A percentile compares a stretch with the other conserved stretches of the same genome.
These are phyloP conservation scores for Phytophthora vignae DNA, from an alignment of 352 stramenopile genomes.

Conservation along the genomic window DNA sequence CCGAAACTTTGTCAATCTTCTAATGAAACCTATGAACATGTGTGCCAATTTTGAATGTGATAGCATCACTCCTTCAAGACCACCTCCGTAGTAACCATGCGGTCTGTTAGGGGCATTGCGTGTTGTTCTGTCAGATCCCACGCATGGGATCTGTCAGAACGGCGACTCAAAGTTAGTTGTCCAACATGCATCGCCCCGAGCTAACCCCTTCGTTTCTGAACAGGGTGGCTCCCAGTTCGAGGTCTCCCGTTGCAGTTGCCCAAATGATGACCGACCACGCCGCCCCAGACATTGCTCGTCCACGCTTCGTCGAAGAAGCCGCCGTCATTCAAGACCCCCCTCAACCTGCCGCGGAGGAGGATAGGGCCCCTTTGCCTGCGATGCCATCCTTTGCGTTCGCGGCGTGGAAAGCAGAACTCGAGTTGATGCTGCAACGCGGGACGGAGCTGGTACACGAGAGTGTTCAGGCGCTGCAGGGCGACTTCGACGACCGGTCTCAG, in stretches of 20 bases:
- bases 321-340: neutral
- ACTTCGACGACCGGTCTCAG: conserved; percentile 64
- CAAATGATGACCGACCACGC: neutral
- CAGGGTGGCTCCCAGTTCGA: neutral
- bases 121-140: too few relatives aligned
- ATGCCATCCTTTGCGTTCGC: conserved; percentile 38
- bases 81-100: too few relatives aligned
- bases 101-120: too few relatives aligned
- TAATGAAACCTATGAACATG: too few relatives aligned
- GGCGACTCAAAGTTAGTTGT: too few relatives aligned
- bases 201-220: neutral
- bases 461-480: conserved; percentile 49
- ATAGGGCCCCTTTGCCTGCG: neutral
- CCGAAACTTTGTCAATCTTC: too few relatives aligned
- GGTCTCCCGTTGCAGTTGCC: neutral
- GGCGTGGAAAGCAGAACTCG: conserved; percentile 47
- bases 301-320: neutral
- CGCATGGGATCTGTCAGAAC: too few relatives aligned
- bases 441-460: conserved; percentile 33
- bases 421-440: conserved; percentile 39
- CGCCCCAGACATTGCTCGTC: neutral
- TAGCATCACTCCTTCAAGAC: too few relatives aligned
- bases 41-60: too few relatives aligned
- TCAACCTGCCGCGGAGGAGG: neutral
- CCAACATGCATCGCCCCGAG: neutral